A percentile compares a stretch with the other conserved stretches of the same genome.
These are phyloP conservation scores for Pythium coloratum DNA, from an alignment of 352 stramenopile species.

Conservation along the genomic window DNA sequence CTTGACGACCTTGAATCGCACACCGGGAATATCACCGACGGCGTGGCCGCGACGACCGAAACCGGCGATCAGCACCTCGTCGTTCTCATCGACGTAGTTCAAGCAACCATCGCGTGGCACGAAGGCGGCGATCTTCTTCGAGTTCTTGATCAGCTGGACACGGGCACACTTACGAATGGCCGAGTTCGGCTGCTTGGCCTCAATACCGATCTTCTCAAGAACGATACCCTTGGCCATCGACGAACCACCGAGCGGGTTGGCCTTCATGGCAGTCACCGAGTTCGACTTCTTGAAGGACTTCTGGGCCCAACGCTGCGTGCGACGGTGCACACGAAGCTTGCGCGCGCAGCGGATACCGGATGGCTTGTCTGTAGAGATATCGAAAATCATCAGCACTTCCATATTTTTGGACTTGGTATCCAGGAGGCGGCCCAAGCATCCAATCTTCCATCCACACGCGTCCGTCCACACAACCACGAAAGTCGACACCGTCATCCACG, in stretches of 20 bases:
- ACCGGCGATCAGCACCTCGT: constrained; percentile 99
- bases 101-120: constrained; percentile 99
- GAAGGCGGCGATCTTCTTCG: constrained; percentile 99
- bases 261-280: constrained; percentile 99
- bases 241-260: constrained; percentile 99
- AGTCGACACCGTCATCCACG: too few relatives aligned
- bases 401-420: not conserved
- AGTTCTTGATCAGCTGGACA: constrained; percentile 99
- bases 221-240: constrained; percentile 99
- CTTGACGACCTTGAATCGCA: constrained; percentile 99
- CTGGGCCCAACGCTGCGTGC: constrained; percentile 97
- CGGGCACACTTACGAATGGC: constrained; percentile 99
- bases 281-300: constrained; percentile 99
- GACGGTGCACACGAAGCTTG: constrained; percentile 99
- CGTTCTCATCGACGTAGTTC: constrained; percentile 99
- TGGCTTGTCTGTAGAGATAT: constrained; percentile 93
- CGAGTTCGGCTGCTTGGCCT: constrained; percentile 99
- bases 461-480: too few relatives aligned
- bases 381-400: not conserved
- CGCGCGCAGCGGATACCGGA: constrained; percentile 98
- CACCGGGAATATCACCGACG: constrained; percentile 99
- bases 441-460: not conserved
- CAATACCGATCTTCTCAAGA: constrained; percentile 99
- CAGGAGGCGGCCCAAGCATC: not conserved
- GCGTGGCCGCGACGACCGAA: constrained; percentile 99